Base-by-base conservation (phyloP, 2,329 filamentous ascomycete species). In the Chalaropsis ovoidea region DNA sequence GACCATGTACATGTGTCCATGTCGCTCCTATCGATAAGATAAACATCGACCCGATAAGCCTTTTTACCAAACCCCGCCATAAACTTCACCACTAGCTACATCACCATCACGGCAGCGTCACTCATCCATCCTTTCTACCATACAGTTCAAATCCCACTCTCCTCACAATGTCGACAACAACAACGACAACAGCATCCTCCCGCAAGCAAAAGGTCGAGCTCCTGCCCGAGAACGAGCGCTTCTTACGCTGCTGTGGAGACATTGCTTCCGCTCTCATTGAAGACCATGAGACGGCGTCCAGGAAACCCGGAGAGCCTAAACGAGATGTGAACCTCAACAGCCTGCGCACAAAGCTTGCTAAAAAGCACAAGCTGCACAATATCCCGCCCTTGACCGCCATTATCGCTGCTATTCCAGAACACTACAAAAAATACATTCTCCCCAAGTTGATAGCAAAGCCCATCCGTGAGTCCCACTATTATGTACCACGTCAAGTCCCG, bases 351-450 rank as follows among this genome's bases (percentile, higher is more conserved):
- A 92, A 92, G 73, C 85, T 96, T 68, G 84, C 94, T 58, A 95
- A 94, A 78, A 97, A 96, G 78, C 91, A 97, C 78, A 88, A 86
- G 74, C 80, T 99, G 68, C 87, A 85, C 75, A 90, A 85, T 68
- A 89, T 95, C 70, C 94, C 94, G 41, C 90, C 95, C 31, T 79
- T 99, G 69, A 97, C 93, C 8, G 93, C 94, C 68, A 99, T 99
- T 73, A 97, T 99, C 73, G 90, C 94, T 65, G 94, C 94, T 10
- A 93, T 99, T 43, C 95, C 95, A n/a, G 94, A 99, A 74, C 92
- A 97, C 75, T 96, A 97, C 79, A 99, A 97, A 80, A 99, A 97
- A 78, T 97, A 97, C 72, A 96, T 99, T 68, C 77, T 97, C 68
- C 94, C 92, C 22, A 96, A 96, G 77, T 80, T 99, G 69, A 91